A percentile compares a stretch with the other conserved stretches of the same genome.
These are phyloP conservation scores for Aureobasidium uvarum DNA, from an alignment of 2,329 filamentous ascomycete species.

Conservation along the genomic window DNA sequence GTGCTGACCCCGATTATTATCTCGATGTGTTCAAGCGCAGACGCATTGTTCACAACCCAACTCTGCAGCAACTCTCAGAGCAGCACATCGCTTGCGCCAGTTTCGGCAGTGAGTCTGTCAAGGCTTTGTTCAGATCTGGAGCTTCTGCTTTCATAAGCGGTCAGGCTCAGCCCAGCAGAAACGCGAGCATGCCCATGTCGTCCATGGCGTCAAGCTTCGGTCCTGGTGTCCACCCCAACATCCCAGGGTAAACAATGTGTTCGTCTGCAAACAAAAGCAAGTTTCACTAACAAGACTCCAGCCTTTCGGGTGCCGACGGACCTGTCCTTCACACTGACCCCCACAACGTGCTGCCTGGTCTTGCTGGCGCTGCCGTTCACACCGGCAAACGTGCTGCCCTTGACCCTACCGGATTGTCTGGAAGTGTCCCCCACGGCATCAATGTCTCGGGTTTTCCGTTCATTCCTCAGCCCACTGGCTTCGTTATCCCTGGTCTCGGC, in stretches of 20 bases:
- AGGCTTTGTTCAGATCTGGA: conserved; percentile 18
- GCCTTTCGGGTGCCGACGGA: not conserved
- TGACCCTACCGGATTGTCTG: not conserved
- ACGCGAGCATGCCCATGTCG: not conserved
- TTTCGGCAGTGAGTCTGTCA: conserved; percentile 14
- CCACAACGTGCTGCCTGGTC: not conserved
- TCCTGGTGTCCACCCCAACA: not conserved
- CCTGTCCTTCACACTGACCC: not conserved
- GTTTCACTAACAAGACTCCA: not conserved
- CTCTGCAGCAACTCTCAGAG: not conserved
- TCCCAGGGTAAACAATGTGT: not conserved
- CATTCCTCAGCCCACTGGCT: not conserved
- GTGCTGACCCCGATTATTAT: too few relatives aligned
- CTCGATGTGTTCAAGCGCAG: conserved; percentile 17
- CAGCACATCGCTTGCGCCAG: not conserved
- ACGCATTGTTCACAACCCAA: not conserved
- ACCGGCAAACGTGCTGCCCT: not conserved
- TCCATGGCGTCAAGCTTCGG: not conserved
- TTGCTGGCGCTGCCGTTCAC: not conserved
- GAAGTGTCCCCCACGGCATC: not conserved
- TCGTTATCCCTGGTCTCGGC: conserved; percentile 16
- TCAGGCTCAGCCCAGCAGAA: not conserved
- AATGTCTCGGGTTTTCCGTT: not conserved
- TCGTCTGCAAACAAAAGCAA: not conserved
- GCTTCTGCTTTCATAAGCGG: not conserved